Conservation (phyloP, 1,284 basidiomycete species). For the Fomitopsis pinicola region DNA sequence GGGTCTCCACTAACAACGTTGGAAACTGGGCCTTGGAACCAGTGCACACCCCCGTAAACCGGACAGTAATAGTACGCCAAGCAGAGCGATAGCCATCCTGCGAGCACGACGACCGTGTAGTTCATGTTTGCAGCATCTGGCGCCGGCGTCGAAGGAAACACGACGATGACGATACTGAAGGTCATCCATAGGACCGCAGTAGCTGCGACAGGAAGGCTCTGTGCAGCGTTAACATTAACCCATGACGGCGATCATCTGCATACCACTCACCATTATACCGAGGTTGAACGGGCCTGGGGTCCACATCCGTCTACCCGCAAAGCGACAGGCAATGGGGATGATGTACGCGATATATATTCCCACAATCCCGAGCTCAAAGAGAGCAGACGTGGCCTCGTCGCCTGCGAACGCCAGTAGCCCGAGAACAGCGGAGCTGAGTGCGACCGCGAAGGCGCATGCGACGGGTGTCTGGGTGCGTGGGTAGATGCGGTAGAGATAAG, state of each 20-base stretch:
- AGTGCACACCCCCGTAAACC: conserved; percentile 61
- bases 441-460: conserved; percentile 62
- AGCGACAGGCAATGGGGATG: conserved; percentile 38
- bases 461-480: conserved; percentile 58
- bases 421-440: conserved; percentile 40
- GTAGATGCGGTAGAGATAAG: conserved; percentile 66
- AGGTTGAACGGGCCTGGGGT: conserved; percentile 64
- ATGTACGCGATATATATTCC: conserved; percentile 57
- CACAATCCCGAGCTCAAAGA: conserved; percentile 57
- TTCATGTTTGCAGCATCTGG: conserved; percentile 55
- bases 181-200: conserved; percentile 56
- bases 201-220: conserved; percentile 53
- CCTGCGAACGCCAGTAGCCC: conserved; percentile 67
- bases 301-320: conserved; percentile 37
- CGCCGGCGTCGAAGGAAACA: conserved; percentile 54
- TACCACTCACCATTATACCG: conserved; percentile 48
- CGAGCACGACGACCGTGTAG: conserved; percentile 59
- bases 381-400: conserved; percentile 55
- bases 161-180: conserved; percentile 56
- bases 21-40: conserved; percentile 59
- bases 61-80: conserved; percentile 65
- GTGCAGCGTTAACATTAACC: background rate
- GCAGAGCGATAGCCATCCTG: conserved; percentile 51
- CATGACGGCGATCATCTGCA: background rate
- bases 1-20: background rate